Evolutionary conservation across 495 filamentous ascomycete species (phyloP).

Genomic region (Xylaria longipes): DNA sequence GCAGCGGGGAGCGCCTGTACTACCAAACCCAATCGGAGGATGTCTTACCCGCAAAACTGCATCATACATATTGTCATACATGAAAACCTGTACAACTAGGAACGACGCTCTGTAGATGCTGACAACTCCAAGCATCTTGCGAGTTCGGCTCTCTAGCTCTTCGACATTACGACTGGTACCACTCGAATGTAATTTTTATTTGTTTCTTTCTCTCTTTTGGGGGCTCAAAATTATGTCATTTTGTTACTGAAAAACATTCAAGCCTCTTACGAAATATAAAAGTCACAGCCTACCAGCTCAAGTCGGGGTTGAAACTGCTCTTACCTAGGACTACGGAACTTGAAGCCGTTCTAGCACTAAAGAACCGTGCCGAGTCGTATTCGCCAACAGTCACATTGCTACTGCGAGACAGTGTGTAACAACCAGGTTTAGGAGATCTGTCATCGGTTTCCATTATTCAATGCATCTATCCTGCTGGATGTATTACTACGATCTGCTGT

Average conservation of each 20-base stretch:
- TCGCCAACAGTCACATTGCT: background rate
- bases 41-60: background rate
- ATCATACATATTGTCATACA: background rate
- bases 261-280: background rate
- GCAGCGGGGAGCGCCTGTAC: background rate
- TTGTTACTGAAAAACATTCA: background rate
- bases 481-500: background rate
- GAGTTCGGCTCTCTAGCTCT: background rate
- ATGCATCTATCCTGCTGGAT: background rate
- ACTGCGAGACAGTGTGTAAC: background rate
- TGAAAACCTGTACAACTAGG: background rate
- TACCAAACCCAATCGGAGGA: conserved; percentile 7
- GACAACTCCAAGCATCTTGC: conserved; percentile 13
- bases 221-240: background rate
- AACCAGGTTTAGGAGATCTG: background rate
- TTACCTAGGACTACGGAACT: background rate
- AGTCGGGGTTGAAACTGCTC: background rate
- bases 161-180: background rate
- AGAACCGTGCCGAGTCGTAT: no score
- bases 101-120: background rate
- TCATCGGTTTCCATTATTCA: background rate
- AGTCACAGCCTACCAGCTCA: background rate
- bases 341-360: background rate
- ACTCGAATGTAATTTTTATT: background rate
- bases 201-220: background rate